Base-by-base conservation (phyloP, 257 asterid species). In the Petrea volubilis region DNA sequence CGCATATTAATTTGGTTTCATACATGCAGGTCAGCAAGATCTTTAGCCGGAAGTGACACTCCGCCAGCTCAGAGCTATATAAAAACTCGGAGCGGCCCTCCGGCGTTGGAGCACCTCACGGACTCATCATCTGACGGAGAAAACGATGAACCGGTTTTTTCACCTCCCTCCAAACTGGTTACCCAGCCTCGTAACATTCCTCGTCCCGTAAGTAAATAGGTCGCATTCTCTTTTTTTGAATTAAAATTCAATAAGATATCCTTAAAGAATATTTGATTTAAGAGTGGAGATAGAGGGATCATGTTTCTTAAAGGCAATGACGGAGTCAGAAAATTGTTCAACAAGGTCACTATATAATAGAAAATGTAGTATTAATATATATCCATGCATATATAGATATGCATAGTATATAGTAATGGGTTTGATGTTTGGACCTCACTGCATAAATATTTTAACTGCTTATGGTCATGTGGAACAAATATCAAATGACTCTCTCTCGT, bases 21-120 rank as follows among this genome's bases (percentile, higher is more conserved):
- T 31, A 7, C 31, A 56, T 64, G 49, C 81, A 85, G 91, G 80
- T 86, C 91, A 25, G 88, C 88, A n/a, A 83, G 91, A 70, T 81
- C 91, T 0, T 66, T 86, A 76, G 88, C 88, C 4, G 80, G 91
- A 50, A 86, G 88, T 40, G 76, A 50, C 9, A 74, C 76, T 9
- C 81, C 88, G 6, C 79, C 88, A 8, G 18, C 15, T 1, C 74
- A 67, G 43, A 27, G 68, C 34, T 78, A 81, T 43, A 79, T 83
- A 14, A 81, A 53, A 70, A 67, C 91, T 3, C 74, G 73, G 72
- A 83, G 91, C 14, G 91, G 85, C 0, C 91, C 91, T 34, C 83
- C 88, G 9, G 79, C 71, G n/a, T 49, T 86, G 41, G 76, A 79
- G 18, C 71, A 61, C 20, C 38, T 29, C 20, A 15, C 31, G 3